Evolutionary conservation across 2,329 filamentous ascomycete species (phyloP), one percentile per base, ranked within the genome.

Genomic region (Nothopassalora personata): DNA sequence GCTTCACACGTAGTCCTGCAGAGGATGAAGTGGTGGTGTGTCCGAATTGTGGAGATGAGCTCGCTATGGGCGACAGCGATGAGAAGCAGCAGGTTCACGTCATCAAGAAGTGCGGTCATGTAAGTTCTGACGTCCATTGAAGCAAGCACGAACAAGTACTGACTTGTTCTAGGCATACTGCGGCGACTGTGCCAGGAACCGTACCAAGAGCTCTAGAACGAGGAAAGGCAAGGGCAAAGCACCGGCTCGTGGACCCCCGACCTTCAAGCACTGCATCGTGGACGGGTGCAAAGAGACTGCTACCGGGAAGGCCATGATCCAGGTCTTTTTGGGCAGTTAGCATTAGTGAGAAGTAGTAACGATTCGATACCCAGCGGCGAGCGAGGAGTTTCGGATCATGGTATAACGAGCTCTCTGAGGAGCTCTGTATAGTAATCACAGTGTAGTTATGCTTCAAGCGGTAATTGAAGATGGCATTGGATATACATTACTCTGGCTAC

Each of bases 31-130:
- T 89, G 0, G 81, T 93, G 2, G 81, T 96, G 1, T 99, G 94
- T 71, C 90, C 93, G 0, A 90, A 90, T 59, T 99, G 94, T 68
- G 86, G 88, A 18, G 83, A 89, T 59, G 93, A 97, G 74, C 77
- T 99, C 15, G 88, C 90, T 5, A 85, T 87, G 53, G 89, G 91
- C 19, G 85, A 85, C 0, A 79, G 81, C 23, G 79, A 82, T 30
- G 71, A 78, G 34, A 91, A 96, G 74, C 86, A 90, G 70, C 89
- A 96, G 68, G 93, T 97, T 62, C 97, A 92, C 91, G 88, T 94
- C 0, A 81, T 94, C 36, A 96, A 92, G 74, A 82, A 82, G 54
- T 99, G 94, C 72, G 94, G 94, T 64, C 94, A 99, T 77, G 94
- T 97, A 82, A 74, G 83, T 79, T 18, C 15, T 34, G 18, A n/a